Evolutionary conservation across 1,284 basidiomycete species (phyloP).

Genomic region (Fereydounia khargensis): DNA sequence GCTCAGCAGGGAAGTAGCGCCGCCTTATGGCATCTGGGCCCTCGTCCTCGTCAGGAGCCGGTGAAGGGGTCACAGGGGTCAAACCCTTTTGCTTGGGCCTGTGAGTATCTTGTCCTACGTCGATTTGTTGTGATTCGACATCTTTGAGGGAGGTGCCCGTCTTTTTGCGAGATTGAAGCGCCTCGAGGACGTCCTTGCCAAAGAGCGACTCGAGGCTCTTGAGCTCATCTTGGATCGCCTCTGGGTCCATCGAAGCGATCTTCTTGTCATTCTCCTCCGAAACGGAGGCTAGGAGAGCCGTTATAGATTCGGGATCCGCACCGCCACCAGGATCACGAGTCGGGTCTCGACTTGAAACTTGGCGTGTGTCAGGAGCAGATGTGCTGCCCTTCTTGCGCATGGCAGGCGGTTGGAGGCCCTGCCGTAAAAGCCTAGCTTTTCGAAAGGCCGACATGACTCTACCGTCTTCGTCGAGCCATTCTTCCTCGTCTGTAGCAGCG

Average conservation of each 20-base stretch:
- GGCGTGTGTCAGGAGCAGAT: neutral
- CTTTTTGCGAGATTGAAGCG: slow-evolving; percentile 27
- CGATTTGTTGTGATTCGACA: slow-evolving; percentile 25
- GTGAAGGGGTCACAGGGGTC: slow-evolving; percentile 3
- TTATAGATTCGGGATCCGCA: slow-evolving; percentile 37
- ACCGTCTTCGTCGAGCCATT: slow-evolving; percentile 39
- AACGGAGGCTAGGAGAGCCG: slow-evolving; percentile 25
- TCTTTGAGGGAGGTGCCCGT: slow-evolving; percentile 47
- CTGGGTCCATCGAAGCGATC: slow-evolving; percentile 40
- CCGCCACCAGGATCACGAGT: slow-evolving; percentile 47
- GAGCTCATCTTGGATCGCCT: slow-evolving; percentile 38
- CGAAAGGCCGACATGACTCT: slow-evolving; percentile 50
- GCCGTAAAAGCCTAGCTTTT: slow-evolving; percentile 35
- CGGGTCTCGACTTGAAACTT: slow-evolving; percentile 15
- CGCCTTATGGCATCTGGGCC: slow-evolving; percentile 77
- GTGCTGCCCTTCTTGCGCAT: slow-evolving; percentile 4
- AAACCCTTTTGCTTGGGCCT: slow-evolving; percentile 1
- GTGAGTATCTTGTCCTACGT: neutral
- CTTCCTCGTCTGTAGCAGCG: slow-evolving; percentile 22
- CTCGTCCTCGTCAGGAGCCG: slow-evolving; percentile 60
- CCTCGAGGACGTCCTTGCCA: slow-evolving; percentile 42
- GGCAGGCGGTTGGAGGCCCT: slow-evolving; percentile 19
- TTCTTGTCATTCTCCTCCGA: slow-evolving; percentile 43
- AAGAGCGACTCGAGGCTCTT: slow-evolving; percentile 41
- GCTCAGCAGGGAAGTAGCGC: slow-evolving; percentile 75